These are phyloP conservation scores for Leccinum boreale DNA, from an alignment of 768 basidiomycete species.

Conservation along the genomic window DNA sequence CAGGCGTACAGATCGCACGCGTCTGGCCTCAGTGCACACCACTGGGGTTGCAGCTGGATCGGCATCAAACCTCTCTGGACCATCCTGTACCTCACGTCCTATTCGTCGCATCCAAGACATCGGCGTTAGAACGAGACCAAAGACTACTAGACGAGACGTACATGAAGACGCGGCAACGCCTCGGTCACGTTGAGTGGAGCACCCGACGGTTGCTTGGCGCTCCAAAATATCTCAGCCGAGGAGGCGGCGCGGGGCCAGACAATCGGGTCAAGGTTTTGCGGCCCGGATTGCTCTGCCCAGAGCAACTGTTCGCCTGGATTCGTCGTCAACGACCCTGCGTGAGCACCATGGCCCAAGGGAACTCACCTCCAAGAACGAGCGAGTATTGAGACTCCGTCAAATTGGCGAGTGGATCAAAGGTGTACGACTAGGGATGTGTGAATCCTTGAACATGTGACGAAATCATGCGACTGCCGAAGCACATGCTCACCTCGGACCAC, in stretches of 20 bases:
- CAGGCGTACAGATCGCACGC: slow-evolving; percentile 37
- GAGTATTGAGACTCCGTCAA: slow-evolving; percentile 33
- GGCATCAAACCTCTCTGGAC: slow-evolving; percentile 47
- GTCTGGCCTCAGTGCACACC: slow-evolving; percentile 51
- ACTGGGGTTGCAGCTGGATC: slow-evolving; percentile 52
- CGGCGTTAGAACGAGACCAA: neutral
- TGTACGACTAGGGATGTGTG: slow-evolving; percentile 35
- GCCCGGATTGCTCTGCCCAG: slow-evolving; percentile 46
- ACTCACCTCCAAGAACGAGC: slow-evolving; percentile 39
- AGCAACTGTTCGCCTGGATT: slow-evolving; percentile 36
- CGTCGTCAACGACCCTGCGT: neutral
- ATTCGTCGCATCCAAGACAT: neutral
- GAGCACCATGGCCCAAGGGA: neutral
- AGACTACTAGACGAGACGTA: neutral
- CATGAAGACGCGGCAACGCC: slow-evolving; percentile 49
- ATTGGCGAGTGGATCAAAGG: slow-evolving; percentile 48
- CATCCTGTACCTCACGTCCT: slow-evolving; percentile 47
- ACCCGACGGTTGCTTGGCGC: slow-evolving; percentile 37
- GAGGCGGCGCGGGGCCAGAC: slow-evolving; percentile 49
- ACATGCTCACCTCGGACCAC: slow-evolving; percentile 42
- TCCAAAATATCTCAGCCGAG: slow-evolving; percentile 56
- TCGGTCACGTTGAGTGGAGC: slow-evolving; percentile 31
- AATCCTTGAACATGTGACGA: neutral
- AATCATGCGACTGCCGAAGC: slow-evolving; percentile 6
- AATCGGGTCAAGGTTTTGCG: slow-evolving; percentile 41